Percentiles rank a stretch among this genome's conserved stretches.
Conservation (phyloP, 306 rosid genomes). For the Psophocarpus tetragonolobus region DNA sequence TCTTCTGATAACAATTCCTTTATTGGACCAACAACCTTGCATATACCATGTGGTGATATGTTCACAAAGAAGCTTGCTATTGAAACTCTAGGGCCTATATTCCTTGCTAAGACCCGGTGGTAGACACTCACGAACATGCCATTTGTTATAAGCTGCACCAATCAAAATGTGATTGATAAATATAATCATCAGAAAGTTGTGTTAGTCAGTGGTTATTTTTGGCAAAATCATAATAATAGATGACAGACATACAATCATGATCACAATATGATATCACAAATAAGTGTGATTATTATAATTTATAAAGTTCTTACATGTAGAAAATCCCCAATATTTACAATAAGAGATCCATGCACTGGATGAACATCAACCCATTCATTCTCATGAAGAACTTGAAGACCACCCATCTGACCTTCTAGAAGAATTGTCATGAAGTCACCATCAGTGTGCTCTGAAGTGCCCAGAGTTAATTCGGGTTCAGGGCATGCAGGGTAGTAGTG, state of each 20-base stretch:
- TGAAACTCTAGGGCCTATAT: slow-evolving; percentile 33
- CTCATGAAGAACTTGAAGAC: slow-evolving; percentile 45
- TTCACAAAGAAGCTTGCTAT: slow-evolving; percentile 7
- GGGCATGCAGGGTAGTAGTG: slow-evolving; percentile 44
- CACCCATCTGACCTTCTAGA: slow-evolving; percentile 54
- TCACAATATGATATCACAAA: too few species aligned
- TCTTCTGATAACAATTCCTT: slow-evolving; percentile 51
- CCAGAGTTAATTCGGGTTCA: slow-evolving; percentile 43
- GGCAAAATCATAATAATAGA: not conserved
- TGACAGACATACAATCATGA: not conserved
- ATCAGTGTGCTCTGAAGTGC: slow-evolving; percentile 36
- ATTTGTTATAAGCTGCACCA: slow-evolving; percentile 33
- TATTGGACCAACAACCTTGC: slow-evolving; percentile 44
- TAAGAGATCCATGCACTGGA: slow-evolving; percentile 35
- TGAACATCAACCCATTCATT: slow-evolving; percentile 32
- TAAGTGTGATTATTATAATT: too few species aligned
- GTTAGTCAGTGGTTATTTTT: not conserved
- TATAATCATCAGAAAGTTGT: too few species aligned
- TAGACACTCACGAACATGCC: slow-evolving; percentile 29
- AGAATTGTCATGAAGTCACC: slow-evolving; percentile 42
- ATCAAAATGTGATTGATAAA: not conserved
- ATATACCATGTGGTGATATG: not conserved
- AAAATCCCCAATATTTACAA: slow-evolving; percentile 39
- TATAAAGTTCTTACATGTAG: slow-evolving; percentile 21
- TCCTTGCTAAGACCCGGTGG: slow-evolving; percentile 23